Evolutionary conservation across 768 basidiomycete species (phyloP).

Genomic region (Auricularia auricula-judae): DNA sequence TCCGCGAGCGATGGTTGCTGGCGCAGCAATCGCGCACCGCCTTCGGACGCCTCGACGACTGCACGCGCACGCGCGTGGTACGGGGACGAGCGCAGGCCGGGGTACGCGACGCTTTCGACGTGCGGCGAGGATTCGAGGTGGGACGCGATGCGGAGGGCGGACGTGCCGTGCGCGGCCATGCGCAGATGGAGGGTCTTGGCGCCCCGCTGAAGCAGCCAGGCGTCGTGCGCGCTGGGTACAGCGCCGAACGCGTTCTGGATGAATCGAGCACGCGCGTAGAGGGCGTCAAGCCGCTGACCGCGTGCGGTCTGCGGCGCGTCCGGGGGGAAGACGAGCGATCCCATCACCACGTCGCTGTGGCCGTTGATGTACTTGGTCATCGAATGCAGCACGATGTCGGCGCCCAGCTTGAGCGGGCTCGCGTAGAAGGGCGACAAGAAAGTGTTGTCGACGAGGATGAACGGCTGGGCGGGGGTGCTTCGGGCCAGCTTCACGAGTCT

Average conservation of each 20-base stretch:
- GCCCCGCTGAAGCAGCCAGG: conserved; percentile 82
- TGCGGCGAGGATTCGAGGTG: conserved; percentile 41
- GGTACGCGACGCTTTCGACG: conserved; percentile 81
- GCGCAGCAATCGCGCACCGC: conserved; percentile 1
- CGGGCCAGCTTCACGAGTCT: conserved; percentile 37
- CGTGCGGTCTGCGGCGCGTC: conserved; percentile 33
- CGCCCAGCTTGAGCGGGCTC: conserved; percentile 65
- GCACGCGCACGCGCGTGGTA: conserved; percentile 52
- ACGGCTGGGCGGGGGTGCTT: conserved; percentile 35
- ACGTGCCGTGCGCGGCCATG: conserved; percentile 77
- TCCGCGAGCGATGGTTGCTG: conserved; percentile 1
- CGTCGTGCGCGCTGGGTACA: conserved; percentile 77
- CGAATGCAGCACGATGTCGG: conserved; percentile 76
- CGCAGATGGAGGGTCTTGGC: conserved; percentile 85
- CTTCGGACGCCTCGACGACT: conserved; percentile 17
- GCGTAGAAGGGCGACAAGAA: conserved; percentile 89
- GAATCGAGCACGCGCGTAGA: conserved; percentile 59
- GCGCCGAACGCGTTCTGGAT: conserved; percentile 85
- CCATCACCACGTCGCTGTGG: conserved; percentile 90
- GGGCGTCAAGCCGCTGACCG: conserved; percentile 13
- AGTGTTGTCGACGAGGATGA: conserved; percentile 89
- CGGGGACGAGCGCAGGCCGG: conserved; percentile 61
- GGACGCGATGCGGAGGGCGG: conserved; percentile 66
- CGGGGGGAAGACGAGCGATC: conserved; percentile 51
- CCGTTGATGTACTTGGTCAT: conserved; percentile 91